Base-by-base conservation (phyloP, 164 flowering plant species). In the Sedum album region DNA sequence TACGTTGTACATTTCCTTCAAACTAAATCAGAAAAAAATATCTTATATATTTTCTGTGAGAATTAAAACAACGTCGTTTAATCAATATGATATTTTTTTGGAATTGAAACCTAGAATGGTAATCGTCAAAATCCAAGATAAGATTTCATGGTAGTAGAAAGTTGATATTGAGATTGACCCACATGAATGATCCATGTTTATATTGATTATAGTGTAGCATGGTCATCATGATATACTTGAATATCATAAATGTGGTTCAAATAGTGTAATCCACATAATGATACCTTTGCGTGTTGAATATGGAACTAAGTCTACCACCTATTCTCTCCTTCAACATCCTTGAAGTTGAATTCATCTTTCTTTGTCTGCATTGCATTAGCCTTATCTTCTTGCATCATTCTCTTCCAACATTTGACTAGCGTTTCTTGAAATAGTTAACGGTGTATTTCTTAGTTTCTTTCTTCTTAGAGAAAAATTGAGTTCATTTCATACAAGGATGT, bases 121-220 rank as follows among this genome's bases (percentile, higher is more conserved):
- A n/a, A n/a, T n/a, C n/a, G n/a, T 25, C 21, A 49, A 49, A 49
- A 49, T 49, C 55, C 25, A 20, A n/a, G 25, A 49, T 49, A 49
- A 49, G 55, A 49, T n/a, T 49, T 49, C 55, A 49, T 49, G 55
- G 55, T 20, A 49, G 23, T 49, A 49, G n/a, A 49, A 49, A 49
- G 55, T 6, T n/a, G n/a, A n/a, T n/a, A n/a, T n/a, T 49, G 55
- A 49, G 23, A 49, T n/a, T n/a, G 55, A 49, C 55, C 55, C 55
- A 49, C 2, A n/a, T n/a, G n/a, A n/a, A n/a, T n/a, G n/a, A n/a
- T n/a, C n/a, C n/a, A n/a, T n/a, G n/a, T n/a, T n/a, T n/a, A 49
- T 49, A 49, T 20, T 49, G n/a, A 18, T 14, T n/a, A n/a, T n/a
- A 46, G n/a, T 17, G 0, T 49, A 49, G 55, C 21, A 20, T 49